These are phyloP conservation scores for Myriangium duriaei DNA, from an alignment of 2,329 filamentous ascomycete species.

Conservation along the genomic window DNA sequence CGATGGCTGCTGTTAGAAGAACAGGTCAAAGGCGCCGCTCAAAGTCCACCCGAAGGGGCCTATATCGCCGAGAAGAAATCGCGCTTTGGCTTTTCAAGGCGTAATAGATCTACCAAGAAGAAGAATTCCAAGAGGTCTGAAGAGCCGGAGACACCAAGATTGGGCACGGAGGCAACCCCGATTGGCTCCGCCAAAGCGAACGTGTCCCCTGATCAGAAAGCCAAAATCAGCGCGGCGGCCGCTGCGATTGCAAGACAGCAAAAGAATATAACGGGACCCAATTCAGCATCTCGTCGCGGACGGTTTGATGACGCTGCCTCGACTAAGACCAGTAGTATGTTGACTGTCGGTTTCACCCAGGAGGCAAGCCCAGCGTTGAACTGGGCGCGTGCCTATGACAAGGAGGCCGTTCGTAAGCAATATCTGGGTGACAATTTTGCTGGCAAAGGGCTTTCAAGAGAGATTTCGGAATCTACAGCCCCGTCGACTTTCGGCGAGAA, in stretches of 20 bases:
- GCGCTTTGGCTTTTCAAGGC: constrained; percentile 71
- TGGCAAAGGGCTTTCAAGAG: constrained; percentile 49
- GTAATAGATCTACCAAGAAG: constrained; percentile 54
- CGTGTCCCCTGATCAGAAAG: constrained; percentile 82
- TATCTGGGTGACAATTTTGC: constrained; percentile 65
- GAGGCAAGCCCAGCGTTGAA: constrained; percentile 92
- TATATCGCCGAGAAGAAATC: constrained; percentile 95
- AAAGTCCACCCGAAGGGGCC: constrained; percentile 69
- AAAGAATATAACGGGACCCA: constrained; percentile 39
- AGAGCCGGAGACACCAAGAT: constrained; percentile 24
- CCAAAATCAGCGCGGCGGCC: constrained; percentile 82
- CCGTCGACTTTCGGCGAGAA: constrained; percentile 10
- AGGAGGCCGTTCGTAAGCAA: constrained; percentile 70
- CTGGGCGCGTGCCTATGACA: constrained; percentile 93
- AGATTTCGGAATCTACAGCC: constrained; percentile 15
- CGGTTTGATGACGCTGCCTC: constrained; percentile 40
- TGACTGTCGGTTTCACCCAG: constrained; percentile 76
- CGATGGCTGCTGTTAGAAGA: constrained; percentile 95
- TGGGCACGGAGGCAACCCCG: constrained; percentile 31
- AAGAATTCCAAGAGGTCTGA: constrained; percentile 47
- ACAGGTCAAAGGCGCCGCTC: constrained; percentile 83
- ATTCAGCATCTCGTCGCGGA: constrained; percentile 42
- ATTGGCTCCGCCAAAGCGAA: constrained; percentile 61
- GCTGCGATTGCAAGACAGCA: constrained; percentile 66
- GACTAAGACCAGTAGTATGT: constrained; percentile 73